Evolutionary conservation across 2,329 filamentous ascomycete species (phyloP).

Genomic region (Dactylellina leptospora): DNA sequence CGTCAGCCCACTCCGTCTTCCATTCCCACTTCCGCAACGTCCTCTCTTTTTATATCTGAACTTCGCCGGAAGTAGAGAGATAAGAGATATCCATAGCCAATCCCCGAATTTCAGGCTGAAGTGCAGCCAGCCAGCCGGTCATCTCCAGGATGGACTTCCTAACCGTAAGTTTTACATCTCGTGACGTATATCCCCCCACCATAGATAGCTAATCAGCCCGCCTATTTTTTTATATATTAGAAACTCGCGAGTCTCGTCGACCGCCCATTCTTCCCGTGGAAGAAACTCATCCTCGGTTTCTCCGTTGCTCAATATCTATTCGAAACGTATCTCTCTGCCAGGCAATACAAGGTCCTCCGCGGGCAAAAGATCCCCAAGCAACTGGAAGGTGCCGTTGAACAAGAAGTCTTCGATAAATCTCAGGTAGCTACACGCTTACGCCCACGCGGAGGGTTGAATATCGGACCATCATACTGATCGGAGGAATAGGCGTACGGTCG

Average conservation of each 20-base stretch:
- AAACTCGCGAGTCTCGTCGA: conserved; percentile 40
- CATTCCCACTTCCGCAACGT: not conserved
- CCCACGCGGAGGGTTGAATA: not conserved
- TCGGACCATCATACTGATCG: not conserved
- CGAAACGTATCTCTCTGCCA: conserved; percentile 85
- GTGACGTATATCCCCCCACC: conserved; percentile 3
- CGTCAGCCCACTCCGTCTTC: not conserved
- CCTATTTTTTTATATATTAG: conserved; percentile 9
- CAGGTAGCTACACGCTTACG: conserved; percentile 66
- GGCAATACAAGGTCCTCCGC: conserved; percentile 88
- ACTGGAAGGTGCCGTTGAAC: conserved; percentile 83
- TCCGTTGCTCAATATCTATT: conserved; percentile 89
- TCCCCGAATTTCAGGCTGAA: conserved; percentile 14
- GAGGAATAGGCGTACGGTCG: conserved; percentile 79
- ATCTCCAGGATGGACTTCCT: conserved; percentile 50
- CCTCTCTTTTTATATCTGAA: not conserved
- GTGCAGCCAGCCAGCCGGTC: not conserved
- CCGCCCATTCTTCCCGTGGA: conserved; percentile 48
- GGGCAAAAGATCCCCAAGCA: conserved; percentile 83
- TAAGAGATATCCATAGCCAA: too few species aligned
- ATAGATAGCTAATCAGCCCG: not conserved
- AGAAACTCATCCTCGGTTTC: conserved; percentile 93
- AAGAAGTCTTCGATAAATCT: conserved; percentile 92
- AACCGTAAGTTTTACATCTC: conserved; percentile 35
- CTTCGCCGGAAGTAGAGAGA: not conserved